Conservation (phyloP, 768 basidiomycete species). For the Russula compacta region DNA sequence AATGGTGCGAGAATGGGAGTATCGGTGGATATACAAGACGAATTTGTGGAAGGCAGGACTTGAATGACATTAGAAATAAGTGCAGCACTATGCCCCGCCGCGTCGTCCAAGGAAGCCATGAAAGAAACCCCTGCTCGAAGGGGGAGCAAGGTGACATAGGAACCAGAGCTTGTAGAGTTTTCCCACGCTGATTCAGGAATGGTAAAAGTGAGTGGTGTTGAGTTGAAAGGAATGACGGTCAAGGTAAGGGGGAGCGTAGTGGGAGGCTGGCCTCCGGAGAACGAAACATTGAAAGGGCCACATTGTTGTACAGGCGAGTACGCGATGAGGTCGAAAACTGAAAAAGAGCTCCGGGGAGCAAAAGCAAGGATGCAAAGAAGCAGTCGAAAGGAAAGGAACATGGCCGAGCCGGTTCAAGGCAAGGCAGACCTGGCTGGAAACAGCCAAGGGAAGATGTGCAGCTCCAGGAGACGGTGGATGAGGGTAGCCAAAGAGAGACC, state of each 20-base stretch:
- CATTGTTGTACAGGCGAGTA: constrained; percentile 45
- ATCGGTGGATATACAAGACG: constrained; percentile 33
- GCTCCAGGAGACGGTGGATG: not conserved
- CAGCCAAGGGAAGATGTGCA: not conserved
- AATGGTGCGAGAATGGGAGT: constrained; percentile 8
- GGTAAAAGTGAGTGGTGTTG: constrained; percentile 39
- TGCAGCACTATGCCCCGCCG: constrained; percentile 32
- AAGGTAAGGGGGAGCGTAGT: constrained; percentile 35
- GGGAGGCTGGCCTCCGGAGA: constrained; percentile 33
- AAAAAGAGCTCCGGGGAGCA: constrained; percentile 23
- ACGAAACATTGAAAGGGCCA: constrained; percentile 38
- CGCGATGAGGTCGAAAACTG: constrained; percentile 25
- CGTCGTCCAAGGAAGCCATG: constrained; percentile 47
- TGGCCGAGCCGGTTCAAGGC: not conserved
- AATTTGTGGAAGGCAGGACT: constrained; percentile 35
- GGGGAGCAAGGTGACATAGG: constrained; percentile 43
- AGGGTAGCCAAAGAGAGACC: not conserved
- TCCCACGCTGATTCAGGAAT: constrained; percentile 34
- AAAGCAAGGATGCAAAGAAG: constrained; percentile 19
- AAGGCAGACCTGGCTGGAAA: not conserved
- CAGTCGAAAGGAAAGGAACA: constrained; percentile 6
- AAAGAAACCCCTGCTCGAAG: constrained; percentile 41
- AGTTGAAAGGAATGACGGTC: constrained; percentile 45
- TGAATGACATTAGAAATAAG: constrained; percentile 40
- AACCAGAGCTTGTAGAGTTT: constrained; percentile 31